Conservation (phyloP, 306 rosid genomes). For the Lathyrus tuberosus region DNA sequence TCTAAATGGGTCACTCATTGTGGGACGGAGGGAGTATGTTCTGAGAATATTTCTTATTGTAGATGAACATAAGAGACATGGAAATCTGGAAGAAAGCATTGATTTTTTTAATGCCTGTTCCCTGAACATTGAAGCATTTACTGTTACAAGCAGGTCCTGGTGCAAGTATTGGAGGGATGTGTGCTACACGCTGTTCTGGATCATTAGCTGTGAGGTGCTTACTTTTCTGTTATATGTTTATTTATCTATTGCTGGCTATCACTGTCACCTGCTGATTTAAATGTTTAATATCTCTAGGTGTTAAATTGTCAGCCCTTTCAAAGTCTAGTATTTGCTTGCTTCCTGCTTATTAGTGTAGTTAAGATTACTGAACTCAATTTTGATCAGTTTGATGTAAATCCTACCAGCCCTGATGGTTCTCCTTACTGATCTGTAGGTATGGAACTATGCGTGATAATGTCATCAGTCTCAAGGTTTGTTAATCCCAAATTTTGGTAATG, state of each 20-base stretch:
- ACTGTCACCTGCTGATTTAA: conserved; percentile 17
- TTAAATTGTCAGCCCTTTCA: conserved; percentile 3
- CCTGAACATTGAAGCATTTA: conserved; percentile 26
- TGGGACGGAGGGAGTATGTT: too few species aligned
- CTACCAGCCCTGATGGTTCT: conserved; percentile 42
- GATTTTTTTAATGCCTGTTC: conserved; percentile 22
- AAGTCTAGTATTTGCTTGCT: conserved; percentile 28
- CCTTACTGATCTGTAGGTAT: conserved; percentile 72
- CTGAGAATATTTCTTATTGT: conserved; percentile 21
- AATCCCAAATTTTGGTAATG: conserved; percentile 25
- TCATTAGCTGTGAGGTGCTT: conserved; percentile 91
- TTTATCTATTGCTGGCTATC: conserved; percentile 24
- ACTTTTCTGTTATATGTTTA: conserved; percentile 28
- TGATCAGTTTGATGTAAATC: conserved; percentile 31
- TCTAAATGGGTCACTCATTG: too few species aligned
- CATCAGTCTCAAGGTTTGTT: conserved; percentile 79
- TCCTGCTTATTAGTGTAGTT: conserved; percentile 17
- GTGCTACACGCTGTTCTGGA: conserved; percentile 99
- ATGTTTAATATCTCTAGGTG: conserved; percentile 24
- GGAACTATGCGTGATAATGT: conserved; percentile 99
- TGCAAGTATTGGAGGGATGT: conserved; percentile 99
- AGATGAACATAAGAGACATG: conserved; percentile 14
- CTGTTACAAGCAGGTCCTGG: conserved; percentile 83
- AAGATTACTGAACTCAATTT: conserved; percentile 30
- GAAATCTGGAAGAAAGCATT: conserved; percentile 3